Percentiles rank a stretch among this genome's conserved stretches.
These are phyloP conservation scores for Acanthamoeba quina DNA, from an alignment of 208 protist genomes.

Conservation along the genomic window DNA sequence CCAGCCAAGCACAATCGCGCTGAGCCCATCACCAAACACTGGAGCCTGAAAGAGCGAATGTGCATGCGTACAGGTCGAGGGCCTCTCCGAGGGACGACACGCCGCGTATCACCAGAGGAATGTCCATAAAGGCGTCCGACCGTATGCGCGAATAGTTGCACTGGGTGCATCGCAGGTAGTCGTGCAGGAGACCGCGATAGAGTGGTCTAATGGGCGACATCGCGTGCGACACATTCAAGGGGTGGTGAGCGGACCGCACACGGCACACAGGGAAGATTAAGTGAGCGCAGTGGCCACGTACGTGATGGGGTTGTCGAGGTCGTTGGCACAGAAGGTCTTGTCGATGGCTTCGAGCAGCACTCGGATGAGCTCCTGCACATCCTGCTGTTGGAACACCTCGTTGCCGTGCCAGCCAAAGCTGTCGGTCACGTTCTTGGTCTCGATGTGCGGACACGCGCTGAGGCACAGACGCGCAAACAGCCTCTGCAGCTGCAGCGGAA, in stretches of 20 bases:
- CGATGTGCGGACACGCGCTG: constrained; percentile 73
- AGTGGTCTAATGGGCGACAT: constrained; percentile 26
- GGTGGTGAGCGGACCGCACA: neutral
- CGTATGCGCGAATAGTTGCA: constrained; percentile 61
- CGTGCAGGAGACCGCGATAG: constrained; percentile 50
- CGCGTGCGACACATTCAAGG: no score
- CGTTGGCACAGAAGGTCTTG: constrained; percentile 69
- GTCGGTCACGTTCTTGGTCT: constrained; percentile 74
- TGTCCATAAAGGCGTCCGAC: constrained; percentile 73
- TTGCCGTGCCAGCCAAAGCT: constrained; percentile 80
- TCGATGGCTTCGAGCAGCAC: constrained; percentile 85
- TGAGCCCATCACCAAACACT: no score
- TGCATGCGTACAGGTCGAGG: constrained; percentile 53
- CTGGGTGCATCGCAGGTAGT: constrained; percentile 64
- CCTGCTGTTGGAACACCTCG: constrained; percentile 85
- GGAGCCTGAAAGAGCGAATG: neutral
- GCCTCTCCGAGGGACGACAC: constrained; percentile 74
- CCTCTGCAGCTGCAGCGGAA: constrained; percentile 77
- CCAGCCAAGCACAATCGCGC: no score
- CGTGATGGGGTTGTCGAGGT: constrained; percentile 50
- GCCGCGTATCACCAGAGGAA: constrained; percentile 67
- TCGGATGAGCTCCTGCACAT: constrained; percentile 83
- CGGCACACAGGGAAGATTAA: neutral
- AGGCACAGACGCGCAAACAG: constrained; percentile 78
- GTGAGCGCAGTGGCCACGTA: neutral